phyloP scores from a whole-genome alignment of 495 filamentous ascomycete species.

The Paragyromitra xinjiangensis region DNA sequence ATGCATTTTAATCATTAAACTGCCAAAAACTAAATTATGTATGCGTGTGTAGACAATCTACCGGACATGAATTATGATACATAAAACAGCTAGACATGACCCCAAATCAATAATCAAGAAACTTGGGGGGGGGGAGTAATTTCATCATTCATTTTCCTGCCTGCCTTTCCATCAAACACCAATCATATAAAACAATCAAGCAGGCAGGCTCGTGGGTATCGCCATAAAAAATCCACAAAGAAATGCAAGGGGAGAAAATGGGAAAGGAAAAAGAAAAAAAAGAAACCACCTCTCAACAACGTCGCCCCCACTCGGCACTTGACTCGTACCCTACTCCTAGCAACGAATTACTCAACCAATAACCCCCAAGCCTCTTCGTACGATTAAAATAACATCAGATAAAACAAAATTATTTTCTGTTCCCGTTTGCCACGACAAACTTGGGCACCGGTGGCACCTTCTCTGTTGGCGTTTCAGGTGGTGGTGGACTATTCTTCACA shows the following conservation, averaged over 20 bases:
- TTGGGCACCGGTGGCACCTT: slow-evolving; percentile 38
- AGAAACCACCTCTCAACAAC: not conserved
- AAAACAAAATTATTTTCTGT: slow-evolving; percentile 26
- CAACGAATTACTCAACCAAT: slow-evolving; percentile 6
- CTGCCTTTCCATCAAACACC: slow-evolving; percentile 8
- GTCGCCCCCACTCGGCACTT: not conserved
- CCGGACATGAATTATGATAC: slow-evolving; percentile 20
- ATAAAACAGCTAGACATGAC: not conserved
- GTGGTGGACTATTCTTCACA: slow-evolving; percentile 21
- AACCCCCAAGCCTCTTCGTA: not conserved
- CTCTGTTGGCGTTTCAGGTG: slow-evolving; percentile 15
- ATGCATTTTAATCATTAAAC: not conserved
- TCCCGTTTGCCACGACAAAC: slow-evolving; percentile 14
- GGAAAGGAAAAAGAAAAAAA: slow-evolving; percentile 20
- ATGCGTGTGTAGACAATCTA: slow-evolving; percentile 2
- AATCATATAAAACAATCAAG: slow-evolving; percentile 10
- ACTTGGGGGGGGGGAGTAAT: not conserved
- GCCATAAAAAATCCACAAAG: slow-evolving; percentile 20
- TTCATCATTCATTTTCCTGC: slow-evolving; percentile 41
- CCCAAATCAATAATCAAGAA: not conserved
- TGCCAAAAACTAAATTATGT: not conserved
- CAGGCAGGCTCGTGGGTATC: slow-evolving; percentile 33
- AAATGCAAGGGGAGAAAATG: slow-evolving; percentile 3
- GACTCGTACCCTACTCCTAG: not conserved
- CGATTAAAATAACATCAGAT: slow-evolving; percentile 18